Evolutionary conservation across 495 filamentous ascomycete genomes (phyloP), one percentile per base, ranked within the genome.

Genomic region (Penicillium mononematosum): DNA sequence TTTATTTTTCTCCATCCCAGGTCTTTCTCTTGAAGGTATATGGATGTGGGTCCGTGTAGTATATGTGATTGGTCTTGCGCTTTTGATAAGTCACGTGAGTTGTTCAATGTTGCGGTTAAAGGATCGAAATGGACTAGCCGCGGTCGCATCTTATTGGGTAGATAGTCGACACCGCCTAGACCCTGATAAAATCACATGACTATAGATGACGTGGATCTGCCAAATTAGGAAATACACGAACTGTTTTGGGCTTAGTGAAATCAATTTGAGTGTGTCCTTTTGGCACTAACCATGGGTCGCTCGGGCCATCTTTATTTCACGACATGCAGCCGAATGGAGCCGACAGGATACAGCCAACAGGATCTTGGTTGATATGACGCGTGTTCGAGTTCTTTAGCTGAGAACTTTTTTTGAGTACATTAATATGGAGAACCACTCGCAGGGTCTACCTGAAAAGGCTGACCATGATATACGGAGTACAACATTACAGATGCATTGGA

Each of bases 191-290:
- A 5, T 39, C 49, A 42, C 49, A 8, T 47, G 49, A 47, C 34
- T 5, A 36, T 19, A 39, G 20, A 3, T 59, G 24, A 54, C 32
- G 45, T 53, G 6, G 7, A 2, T 12, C 24, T 45, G 14, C 36
- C 34, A 0, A 31, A 32, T 31, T 32, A 22, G 53, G 36, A 29
- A 10, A 10, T 5, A 11, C 16, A 36, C 41, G 12, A 19, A 2
- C 52, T 43, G 52, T 29, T 55, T 55, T 46, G 32, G 9, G 55
- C 14, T 20, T 50, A 57, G 55, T 1, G 12, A 1, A 49, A n/a
- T 49, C 20, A 3, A 9, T 17, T 17, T 51, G 7, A 38, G 48
- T 16, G 14, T 25, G 20, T 27, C 9, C 10, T 12, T 34, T 29
- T 55, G 41, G 14, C 51, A 19, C 42, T 27, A 38, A 45, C 52